phyloP scores from a whole-genome alignment of 306 rosid species.

The Dicorynia guianensis region DNA sequence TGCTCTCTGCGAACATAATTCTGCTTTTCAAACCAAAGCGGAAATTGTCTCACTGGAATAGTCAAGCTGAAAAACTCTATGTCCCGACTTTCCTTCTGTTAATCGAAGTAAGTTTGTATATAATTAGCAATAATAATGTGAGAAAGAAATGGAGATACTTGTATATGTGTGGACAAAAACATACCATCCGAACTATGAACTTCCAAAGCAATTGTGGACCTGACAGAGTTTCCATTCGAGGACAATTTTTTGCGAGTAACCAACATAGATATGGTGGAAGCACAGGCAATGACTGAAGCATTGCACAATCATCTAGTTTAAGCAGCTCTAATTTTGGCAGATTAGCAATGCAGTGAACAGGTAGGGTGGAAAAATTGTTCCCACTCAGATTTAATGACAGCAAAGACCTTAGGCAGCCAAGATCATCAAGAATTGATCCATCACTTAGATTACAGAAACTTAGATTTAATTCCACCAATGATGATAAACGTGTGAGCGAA shows the following conservation, averaged over 20 bases:
- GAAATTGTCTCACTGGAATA: too few species aligned
- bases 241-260: neutral
- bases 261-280: neutral
- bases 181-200: neutral
- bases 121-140: too few species aligned
- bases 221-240: neutral
- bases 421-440: neutral
- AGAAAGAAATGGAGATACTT: neutral
- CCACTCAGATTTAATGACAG: neutral
- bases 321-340: neutral
- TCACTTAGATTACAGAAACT: neutral
- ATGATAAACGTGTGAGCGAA: neutral
- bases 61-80: too few species aligned
- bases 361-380: neutral
- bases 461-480: neutral
- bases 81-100: too few species aligned
- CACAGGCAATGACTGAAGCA: neutral
- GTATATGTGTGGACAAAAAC: neutral
- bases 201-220: neutral
- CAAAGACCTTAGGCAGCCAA: neutral
- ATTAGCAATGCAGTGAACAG: neutral
- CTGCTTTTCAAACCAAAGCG: too few species aligned
- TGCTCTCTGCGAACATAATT: too few species aligned
- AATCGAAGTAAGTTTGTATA: too few species aligned
- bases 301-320: neutral